These are phyloP conservation scores for Neohortaea acidophila DNA, from an alignment of 495 filamentous ascomycete species.

Conservation along the genomic window DNA sequence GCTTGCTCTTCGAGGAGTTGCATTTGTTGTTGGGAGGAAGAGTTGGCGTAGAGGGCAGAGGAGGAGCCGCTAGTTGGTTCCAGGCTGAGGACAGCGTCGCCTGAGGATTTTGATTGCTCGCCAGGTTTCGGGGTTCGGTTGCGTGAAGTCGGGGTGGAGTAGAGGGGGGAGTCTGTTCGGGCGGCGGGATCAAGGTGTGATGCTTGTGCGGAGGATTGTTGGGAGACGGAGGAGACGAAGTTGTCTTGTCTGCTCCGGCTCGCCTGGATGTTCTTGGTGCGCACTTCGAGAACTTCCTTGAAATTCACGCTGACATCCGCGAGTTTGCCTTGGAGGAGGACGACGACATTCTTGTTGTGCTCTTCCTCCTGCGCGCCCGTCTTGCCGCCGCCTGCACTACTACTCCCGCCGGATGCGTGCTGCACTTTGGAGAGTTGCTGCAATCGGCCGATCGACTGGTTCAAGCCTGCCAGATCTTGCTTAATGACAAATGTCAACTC, in stretches of 20 bases:
- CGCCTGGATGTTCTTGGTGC: conserved; percentile 97
- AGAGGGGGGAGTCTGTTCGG: conserved; percentile 63
- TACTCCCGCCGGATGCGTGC: conserved; percentile 34
- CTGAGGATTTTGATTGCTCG: conserved; percentile 5
- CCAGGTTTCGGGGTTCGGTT: conserved; percentile 45
- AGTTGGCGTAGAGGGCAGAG: conserved; percentile 22
- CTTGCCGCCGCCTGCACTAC: conserved; percentile 33
- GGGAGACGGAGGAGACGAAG: conserved; percentile 79
- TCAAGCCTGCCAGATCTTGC: conserved; percentile 82
- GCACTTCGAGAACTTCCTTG: conserved; percentile 91
- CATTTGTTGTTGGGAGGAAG: conserved; percentile 63
- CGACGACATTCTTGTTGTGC: conserved; percentile 93
- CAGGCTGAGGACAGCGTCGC: conserved; percentile 65
- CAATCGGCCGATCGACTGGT: conserved; percentile 67
- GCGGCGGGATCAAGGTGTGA: conserved; percentile 32
- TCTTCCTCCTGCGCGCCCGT: conserved; percentile 71
- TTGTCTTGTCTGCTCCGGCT: conserved; percentile 84
- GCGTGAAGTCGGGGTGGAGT: conserved; percentile 56
- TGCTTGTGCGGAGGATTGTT: conserved; percentile 49
- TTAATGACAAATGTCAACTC: conserved; percentile 95
- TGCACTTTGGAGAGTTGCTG: conserved; percentile 57
- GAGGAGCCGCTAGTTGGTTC: conserved; percentile 45
- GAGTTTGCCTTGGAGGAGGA: conserved; percentile 82
- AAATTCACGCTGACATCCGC: conserved; percentile 89
- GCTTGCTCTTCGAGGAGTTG: conserved; percentile 84